These are phyloP conservation scores for Cyberlindnera maritima DNA, from an alignment of 805 yeast species.

Conservation along the genomic window DNA sequence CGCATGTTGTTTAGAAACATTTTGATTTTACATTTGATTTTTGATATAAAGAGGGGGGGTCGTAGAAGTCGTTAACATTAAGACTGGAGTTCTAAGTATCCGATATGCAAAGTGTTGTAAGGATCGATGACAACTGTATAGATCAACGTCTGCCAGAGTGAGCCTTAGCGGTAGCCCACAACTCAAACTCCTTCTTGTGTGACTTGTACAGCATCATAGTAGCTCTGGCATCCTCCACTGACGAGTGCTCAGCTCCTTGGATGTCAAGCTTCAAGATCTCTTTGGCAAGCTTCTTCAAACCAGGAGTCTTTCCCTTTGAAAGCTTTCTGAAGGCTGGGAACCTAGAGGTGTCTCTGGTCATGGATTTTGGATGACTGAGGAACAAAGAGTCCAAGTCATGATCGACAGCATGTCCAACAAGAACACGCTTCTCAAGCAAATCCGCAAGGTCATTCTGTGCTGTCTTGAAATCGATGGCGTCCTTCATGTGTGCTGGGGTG, in stretches of 20 bases:
- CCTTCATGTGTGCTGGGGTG: slow-evolving; percentile 61
- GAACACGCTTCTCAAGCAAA: slow-evolving; percentile 49
- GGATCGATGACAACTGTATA: no score
- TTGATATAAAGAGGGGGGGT: neutral
- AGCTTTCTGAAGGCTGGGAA: slow-evolving; percentile 56
- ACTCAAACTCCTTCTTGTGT: slow-evolving; percentile 61
- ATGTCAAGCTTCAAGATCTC: slow-evolving; percentile 58
- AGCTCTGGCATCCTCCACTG: slow-evolving; percentile 88
- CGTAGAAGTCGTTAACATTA: slow-evolving; percentile 3
- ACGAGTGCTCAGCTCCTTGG: slow-evolving; percentile 76
- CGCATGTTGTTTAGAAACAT: slow-evolving; percentile 4
- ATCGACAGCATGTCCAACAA: slow-evolving; percentile 84
- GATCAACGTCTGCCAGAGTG: slow-evolving; percentile 3
- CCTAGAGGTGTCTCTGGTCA: slow-evolving; percentile 72
- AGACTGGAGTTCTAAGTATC: neutral
- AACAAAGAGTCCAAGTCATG: slow-evolving; percentile 72
- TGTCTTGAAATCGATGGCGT: slow-evolving; percentile 62
- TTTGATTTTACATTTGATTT: neutral
- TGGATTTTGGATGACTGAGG: slow-evolving; percentile 61
- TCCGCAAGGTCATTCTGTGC: slow-evolving; percentile 60
- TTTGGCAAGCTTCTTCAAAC: slow-evolving; percentile 61
- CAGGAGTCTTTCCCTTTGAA: slow-evolving; percentile 68
- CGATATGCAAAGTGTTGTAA: no score
- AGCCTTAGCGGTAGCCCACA: slow-evolving; percentile 16
- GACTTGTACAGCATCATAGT: slow-evolving; percentile 77